phyloP scores from a whole-genome alignment of 768 basidiomycete genomes.

The Dendrothele bispora region DNA sequence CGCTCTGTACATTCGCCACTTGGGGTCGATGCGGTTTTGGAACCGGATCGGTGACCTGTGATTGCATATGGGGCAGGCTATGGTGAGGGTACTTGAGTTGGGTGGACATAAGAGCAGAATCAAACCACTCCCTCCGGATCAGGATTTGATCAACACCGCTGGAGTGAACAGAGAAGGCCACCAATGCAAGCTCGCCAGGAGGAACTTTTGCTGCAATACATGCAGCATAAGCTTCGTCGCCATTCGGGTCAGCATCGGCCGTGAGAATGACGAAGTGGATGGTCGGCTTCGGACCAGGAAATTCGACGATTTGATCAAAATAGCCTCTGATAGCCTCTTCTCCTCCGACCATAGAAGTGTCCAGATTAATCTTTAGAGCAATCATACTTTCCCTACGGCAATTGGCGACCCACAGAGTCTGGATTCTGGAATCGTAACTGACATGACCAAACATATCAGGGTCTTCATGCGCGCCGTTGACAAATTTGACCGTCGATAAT shows the following conservation, averaged over 20 bases:
- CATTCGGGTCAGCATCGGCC: constrained; percentile 79
- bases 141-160: constrained; percentile 88
- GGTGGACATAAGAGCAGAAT: constrained; percentile 57
- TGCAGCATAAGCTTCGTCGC: constrained; percentile 81
- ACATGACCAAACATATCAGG: constrained; percentile 87
- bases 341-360: constrained; percentile 52
- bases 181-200: constrained; percentile 75
- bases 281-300: constrained; percentile 78
- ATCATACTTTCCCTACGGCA: constrained; percentile 83
- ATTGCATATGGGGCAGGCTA: constrained; percentile 23
- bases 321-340: constrained; percentile 66
- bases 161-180: constrained; percentile 87
- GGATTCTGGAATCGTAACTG: constrained; percentile 81
- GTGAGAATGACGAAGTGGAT: constrained; percentile 90
- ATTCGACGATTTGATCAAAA: constrained; percentile 83
- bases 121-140: constrained; percentile 84
- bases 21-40: neutral
- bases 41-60: too few species aligned
- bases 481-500: constrained; percentile 77
- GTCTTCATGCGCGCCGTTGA: constrained; percentile 70
- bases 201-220: constrained; percentile 80
- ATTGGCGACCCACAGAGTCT: constrained; percentile 87
- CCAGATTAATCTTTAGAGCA: constrained; percentile 73
- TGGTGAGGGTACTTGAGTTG: constrained; percentile 63
- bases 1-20: neutral